These are phyloP conservation scores for Jacaranda copaia DNA, from an alignment of 257 asterid genomes.

Conservation along the genomic window DNA sequence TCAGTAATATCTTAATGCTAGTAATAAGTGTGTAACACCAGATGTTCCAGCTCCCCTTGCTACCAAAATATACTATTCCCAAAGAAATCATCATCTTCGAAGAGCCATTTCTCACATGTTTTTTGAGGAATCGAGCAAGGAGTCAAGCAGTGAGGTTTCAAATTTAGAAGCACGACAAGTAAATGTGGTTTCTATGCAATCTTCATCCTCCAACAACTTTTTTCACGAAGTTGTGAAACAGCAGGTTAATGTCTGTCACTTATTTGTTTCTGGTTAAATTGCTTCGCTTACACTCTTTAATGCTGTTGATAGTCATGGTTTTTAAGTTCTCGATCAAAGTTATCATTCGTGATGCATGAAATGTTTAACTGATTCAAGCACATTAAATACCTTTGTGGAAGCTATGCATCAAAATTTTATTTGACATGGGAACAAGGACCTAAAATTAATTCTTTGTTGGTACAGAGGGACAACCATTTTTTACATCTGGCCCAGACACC, in stretches of 20 bases:
- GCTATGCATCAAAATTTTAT: constrained; percentile 19
- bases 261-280: constrained; percentile 37
- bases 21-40: constrained; percentile 45
- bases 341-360: constrained; percentile 2
- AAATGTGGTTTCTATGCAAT: constrained; percentile 46
- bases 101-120: constrained; percentile 69
- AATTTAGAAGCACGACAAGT: constrained; percentile 44
- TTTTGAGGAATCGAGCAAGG: constrained; percentile 54
- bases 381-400: constrained; percentile 28
- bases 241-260: constrained; percentile 55
- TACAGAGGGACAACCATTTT: constrained; percentile 52
- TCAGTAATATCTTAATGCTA: constrained; percentile 31
- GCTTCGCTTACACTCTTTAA: constrained; percentile 8
- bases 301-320: not conserved
- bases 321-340: constrained; percentile 10
- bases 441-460: constrained; percentile 49
- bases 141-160: constrained; percentile 45
- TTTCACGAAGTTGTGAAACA: constrained; percentile 47
- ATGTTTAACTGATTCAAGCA: constrained; percentile 32
- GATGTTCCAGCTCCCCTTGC: constrained; percentile 89
- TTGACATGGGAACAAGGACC: constrained; percentile 35
- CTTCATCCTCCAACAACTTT: constrained; percentile 47
- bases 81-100: constrained; percentile 66
- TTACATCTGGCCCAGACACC: constrained; percentile 49
- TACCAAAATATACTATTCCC: constrained; percentile 85